phyloP scores from a whole-genome alignment of 768 basidiomycete species.

The Boletus patriciae region DNA sequence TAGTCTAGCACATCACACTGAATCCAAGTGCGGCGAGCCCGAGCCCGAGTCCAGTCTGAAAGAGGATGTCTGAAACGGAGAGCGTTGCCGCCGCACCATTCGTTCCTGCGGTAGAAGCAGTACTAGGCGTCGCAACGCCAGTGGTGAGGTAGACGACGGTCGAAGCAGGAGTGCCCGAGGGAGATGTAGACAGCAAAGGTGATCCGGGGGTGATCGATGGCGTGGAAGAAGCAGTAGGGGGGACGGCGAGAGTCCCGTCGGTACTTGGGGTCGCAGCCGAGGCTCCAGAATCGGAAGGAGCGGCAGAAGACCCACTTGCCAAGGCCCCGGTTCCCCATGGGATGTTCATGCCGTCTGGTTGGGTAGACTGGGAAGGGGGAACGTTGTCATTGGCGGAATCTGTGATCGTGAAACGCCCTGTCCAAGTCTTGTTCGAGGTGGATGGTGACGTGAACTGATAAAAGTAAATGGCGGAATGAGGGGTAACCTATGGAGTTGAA shows the following conservation, averaged over 20 bases:
- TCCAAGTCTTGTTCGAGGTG: conserved; percentile 53
- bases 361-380: conserved; percentile 50
- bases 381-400: conserved; percentile 45
- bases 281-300: conserved; percentile 19
- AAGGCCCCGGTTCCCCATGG: conserved; percentile 70
- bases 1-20: conserved; percentile 15
- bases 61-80: conserved; percentile 6
- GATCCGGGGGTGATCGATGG: conserved; percentile 5
- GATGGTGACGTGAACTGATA: conserved; percentile 65
- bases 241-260: neutral
- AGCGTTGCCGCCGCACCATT: conserved; percentile 9
- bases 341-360: conserved; percentile 51
- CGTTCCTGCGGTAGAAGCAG: neutral
- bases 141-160: neutral
- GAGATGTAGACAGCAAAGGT: neutral
- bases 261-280: conserved; percentile 7
- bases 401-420: conserved; percentile 75
- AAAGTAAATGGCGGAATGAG: conserved; percentile 73
- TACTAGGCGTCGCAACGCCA: neutral
- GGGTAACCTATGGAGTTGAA: conserved; percentile 47
- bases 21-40: conserved; percentile 24
- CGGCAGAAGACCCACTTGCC: conserved; percentile 39
- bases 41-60: conserved; percentile 19
- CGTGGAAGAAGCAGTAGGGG: neutral
- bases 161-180: neutral